These are phyloP conservation scores for Ceratocystis cubensis DNA, from an alignment of 2,329 filamentous ascomycete genomes.

Conservation along the genomic window DNA sequence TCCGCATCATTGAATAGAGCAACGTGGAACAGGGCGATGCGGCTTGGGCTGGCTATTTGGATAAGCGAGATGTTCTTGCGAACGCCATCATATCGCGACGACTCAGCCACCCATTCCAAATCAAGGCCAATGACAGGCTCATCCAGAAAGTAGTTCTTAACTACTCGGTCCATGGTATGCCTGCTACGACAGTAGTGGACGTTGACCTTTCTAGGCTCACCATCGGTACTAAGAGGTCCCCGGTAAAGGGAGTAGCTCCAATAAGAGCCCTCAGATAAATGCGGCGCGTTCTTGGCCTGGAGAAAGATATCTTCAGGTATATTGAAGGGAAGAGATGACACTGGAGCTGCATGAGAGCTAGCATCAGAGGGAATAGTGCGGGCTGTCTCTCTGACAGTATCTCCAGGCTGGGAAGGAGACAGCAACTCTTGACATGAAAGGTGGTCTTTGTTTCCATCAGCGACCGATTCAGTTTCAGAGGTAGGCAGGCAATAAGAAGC, in stretches of 20 bases:
- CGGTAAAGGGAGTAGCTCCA: conserved; percentile 62
- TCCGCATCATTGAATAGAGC: conserved; percentile 44
- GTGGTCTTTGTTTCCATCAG: neutral
- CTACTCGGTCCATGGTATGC: conserved; percentile 53
- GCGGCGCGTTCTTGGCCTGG: conserved; percentile 36
- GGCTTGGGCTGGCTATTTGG: conserved; percentile 65
- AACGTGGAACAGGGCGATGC: conserved; percentile 71
- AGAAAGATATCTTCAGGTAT: conserved; percentile 36
- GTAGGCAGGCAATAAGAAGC: neutral
- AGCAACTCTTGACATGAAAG: neutral
- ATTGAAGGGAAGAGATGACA: conserved; percentile 34
- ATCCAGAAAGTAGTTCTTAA: conserved; percentile 48
- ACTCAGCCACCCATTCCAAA: conserved; percentile 62
- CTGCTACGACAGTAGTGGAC: conserved; percentile 67
- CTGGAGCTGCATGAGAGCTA: conserved; percentile 27
- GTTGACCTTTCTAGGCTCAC: conserved; percentile 41
- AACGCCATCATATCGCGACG: conserved; percentile 35
- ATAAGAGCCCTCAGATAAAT: conserved; percentile 39
- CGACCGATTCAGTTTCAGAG: neutral
- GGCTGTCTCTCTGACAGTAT: neutral
- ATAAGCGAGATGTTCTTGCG: conserved; percentile 68
- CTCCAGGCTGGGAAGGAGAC: neutral
- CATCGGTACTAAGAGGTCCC: conserved; percentile 31
- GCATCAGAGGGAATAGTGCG: conserved; percentile 18
- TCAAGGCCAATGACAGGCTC: conserved; percentile 75